Evolutionary conservation across 345 rosid species (phyloP), one percentile per base, ranked within the genome.

Genomic region (Populus euphratica): DNA sequence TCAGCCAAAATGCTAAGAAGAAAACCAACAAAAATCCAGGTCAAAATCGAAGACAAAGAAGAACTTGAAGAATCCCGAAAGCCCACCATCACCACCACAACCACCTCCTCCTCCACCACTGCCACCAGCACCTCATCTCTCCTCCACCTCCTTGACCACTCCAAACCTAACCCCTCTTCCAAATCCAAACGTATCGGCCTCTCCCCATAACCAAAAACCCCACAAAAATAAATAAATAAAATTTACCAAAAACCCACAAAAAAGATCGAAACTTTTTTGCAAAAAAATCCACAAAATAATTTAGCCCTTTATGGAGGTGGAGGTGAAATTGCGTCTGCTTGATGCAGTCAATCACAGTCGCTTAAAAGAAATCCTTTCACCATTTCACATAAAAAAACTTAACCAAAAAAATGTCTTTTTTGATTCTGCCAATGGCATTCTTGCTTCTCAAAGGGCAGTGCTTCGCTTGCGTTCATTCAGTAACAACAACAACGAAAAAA

Each of bases 1-100:
- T 2, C 64, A 5, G 21, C 38, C 59, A 76, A 89, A 69, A 96
- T 96, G 97, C 91, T 92, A 82, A 85, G 97, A 79, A 89, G 98
- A 86, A 90, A 90, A 76, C 90, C 97, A 7, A 90, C 86, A 82
- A 91, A 91, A 83, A 88, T 96, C 88, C 92, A 96, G 80, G 90
- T 91, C 79, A 81, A 85, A 77, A 83, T 92, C 82, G 94, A 92
- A 85, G 98, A 96, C 86, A 93, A 88, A 66, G 92, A 91, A 67
- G 98, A 96, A 73, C 89, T 96, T 72, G 93, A 93, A 68, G 93
- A 91, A 77, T 85, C 91, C 73, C 95, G 93, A 64, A 88, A 85
- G 62, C 85, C 87, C 70, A 33, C 79, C 69, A 71, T 84, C 70
- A 8, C 91, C 49, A 12, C 86, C 44, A 1, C 84, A 68, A 27